Evolutionary conservation across 208 protist genomes (phyloP), one percentile per base, ranked within the genome.

Genomic region (Leishmania guyanensis): DNA sequence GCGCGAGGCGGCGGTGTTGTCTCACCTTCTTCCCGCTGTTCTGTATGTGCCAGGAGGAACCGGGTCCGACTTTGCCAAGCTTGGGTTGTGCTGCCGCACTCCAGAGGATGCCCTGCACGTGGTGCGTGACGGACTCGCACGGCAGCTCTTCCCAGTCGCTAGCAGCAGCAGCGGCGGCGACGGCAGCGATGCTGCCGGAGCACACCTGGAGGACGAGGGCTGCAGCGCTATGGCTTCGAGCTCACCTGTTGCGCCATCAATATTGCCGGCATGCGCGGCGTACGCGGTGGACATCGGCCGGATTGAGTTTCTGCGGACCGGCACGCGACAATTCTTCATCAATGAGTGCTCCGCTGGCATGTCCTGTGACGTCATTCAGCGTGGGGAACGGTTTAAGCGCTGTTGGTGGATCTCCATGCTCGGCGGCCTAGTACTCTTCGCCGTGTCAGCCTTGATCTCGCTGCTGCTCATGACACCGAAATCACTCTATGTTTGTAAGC

Each of bases 291-390:
- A 97, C 70, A 51, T 97, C 26, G 88, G 88, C 60, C 88, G 91
- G 12, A 86, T 96, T n/a, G 88, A 85, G 36, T 97, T 96, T 81
- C 90, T 92, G n/a, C 72, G 80, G 16, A 94, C 86, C 22, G 90
- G 92, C 64, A 74, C 66, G 17, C 71, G 79, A 5, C 86, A 81
- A 76, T 97, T 92, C 79, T 97, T 96, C 77, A 94, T 97, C 71
- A 97, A 97, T 79, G 90, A 93, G 64, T 95, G 90, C 79, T 95
- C 92, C 17, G 88, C 89, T 71, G 92, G 94, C 46, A 90, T 97
- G 87, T 96, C 92, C 12, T 91, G 88, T 75, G 92, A 97, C 73
- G 94, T 97, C 29, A 89, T 97, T 64, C 73, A 84, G 64, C 87
- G 86, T 4, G 87, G 80, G n/a, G 91, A 95, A 80, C 81, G 81